Percentiles rank a stretch among this genome's conserved stretches.
phyloP scores from a whole-genome alignment of 768 basidiomycete genomes.

The Phylloporus arenicola region DNA sequence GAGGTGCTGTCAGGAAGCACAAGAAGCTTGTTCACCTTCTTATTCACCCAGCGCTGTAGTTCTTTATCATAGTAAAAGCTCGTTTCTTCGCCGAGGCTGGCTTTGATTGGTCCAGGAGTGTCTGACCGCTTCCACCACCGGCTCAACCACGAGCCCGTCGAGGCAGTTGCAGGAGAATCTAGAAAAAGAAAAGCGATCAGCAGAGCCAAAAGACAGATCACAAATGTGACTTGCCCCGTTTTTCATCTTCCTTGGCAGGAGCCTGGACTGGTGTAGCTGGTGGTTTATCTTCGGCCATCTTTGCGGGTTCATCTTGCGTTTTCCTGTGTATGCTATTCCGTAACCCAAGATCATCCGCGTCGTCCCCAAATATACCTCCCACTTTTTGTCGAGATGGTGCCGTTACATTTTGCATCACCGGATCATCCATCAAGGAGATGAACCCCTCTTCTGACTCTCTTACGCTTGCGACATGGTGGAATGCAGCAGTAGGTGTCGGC shows the following conservation, averaged over 20 bases:
- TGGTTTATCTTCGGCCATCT: slow-evolving; percentile 23
- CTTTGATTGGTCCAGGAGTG: slow-evolving; percentile 70
- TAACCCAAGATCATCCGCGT: slow-evolving; percentile 86
- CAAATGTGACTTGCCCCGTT: slow-evolving; percentile 25
- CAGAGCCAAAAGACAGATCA: neutral
- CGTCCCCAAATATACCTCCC: slow-evolving; percentile 36
- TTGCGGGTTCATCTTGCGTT: slow-evolving; percentile 27
- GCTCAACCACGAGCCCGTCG: slow-evolving; percentile 69
- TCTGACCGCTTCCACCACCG: slow-evolving; percentile 74
- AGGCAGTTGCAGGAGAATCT: slow-evolving; percentile 25
- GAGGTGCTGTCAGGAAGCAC: neutral
- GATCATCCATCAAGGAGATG: slow-evolving; percentile 75
- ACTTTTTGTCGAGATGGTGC: slow-evolving; percentile 9
- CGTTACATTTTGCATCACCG: slow-evolving; percentile 28
- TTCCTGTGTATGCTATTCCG: slow-evolving; percentile 60
- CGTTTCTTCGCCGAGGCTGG: slow-evolving; percentile 88
- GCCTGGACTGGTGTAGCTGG: slow-evolving; percentile 15
- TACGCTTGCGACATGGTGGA: slow-evolving; percentile 49
- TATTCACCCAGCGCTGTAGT: slow-evolving; percentile 95
- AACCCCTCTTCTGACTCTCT: slow-evolving; percentile 53
- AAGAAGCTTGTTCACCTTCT: slow-evolving; percentile 52
- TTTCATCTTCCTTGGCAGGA: slow-evolving; percentile 21
- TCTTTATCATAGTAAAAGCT: slow-evolving; percentile 93
- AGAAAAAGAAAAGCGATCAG: neutral
- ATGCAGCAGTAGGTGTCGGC: slow-evolving; percentile 65